Percentiles rank a stretch among this genome's conserved stretches.
Conservation (phyloP, 1,284 basidiomycete genomes). For the Puccinia hordei region DNA sequence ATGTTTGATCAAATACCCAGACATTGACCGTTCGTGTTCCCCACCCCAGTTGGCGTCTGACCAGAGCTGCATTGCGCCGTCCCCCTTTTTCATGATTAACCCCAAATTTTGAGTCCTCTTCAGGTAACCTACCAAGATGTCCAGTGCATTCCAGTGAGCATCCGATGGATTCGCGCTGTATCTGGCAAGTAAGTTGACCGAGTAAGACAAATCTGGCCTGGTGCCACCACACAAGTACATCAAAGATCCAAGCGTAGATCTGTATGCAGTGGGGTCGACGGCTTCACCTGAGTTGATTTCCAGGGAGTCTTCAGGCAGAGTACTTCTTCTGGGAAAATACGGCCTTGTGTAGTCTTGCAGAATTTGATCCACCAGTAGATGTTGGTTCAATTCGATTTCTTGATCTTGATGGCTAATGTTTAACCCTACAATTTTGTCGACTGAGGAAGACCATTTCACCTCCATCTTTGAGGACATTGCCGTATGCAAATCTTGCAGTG, state of each 20-base stretch:
- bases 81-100: not conserved
- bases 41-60: slow-evolving; percentile 37
- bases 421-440: not conserved
- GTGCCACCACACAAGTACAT: slow-evolving; percentile 16
- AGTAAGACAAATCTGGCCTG: not conserved
- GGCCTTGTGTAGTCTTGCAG: not conserved
- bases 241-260: not conserved
- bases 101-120: not conserved
- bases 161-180: not conserved
- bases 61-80: not conserved
- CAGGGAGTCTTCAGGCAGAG: not conserved
- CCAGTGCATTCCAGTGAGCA: not conserved
- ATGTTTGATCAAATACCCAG: not conserved
- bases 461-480: not conserved
- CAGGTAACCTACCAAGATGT: not conserved
- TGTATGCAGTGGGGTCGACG: not conserved
- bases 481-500: not conserved
- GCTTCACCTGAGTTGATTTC: not conserved
- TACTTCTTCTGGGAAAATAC: not conserved
- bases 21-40: not conserved
- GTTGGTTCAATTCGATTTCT: not conserved
- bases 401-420: not conserved
- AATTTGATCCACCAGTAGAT: not conserved
- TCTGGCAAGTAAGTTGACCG: slow-evolving; percentile 1
- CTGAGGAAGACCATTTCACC: not conserved